phyloP scores from a whole-genome alignment of 2,329 filamentous ascomycete species.

The Lachnellula hyalina region DNA sequence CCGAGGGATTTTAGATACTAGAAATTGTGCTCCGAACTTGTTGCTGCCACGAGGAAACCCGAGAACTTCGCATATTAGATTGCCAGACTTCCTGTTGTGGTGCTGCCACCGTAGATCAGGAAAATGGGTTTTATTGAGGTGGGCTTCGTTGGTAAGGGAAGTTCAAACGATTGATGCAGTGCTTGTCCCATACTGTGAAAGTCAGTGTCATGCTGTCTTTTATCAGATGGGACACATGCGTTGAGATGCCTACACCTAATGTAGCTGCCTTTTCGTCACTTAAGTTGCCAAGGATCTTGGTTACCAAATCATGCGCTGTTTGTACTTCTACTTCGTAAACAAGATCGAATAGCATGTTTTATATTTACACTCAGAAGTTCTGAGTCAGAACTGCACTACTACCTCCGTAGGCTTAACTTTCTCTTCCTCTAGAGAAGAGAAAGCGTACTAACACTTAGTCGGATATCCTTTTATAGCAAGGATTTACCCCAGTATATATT shows the following conservation, averaged over 20 bases:
- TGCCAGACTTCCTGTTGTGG: conserved; percentile 44
- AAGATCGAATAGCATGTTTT: too few relatives aligned
- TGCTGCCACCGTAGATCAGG: conserved; percentile 46
- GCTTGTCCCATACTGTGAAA: conserved; percentile 40
- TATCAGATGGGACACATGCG: conserved; percentile 21
- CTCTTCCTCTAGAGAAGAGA: too few relatives aligned
- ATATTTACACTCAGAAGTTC: too few relatives aligned
- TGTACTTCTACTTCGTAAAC: too few relatives aligned
- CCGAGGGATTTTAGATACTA: conserved; percentile 42
- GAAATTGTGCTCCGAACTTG: conserved; percentile 44
- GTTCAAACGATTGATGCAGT: conserved; percentile 41
- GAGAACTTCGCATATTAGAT: conserved; percentile 44
- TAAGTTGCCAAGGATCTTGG: conserved; percentile 42
- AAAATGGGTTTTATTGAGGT: conserved; percentile 35
- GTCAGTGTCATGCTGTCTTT: conserved; percentile 19
- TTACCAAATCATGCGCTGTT: conserved; percentile 28
- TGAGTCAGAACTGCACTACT: too few relatives aligned
- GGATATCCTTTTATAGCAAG: too few relatives aligned
- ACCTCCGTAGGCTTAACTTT: too few relatives aligned
- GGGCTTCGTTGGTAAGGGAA: conserved; percentile 41
- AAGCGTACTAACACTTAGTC: too few relatives aligned
- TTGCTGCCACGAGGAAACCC: conserved; percentile 37
- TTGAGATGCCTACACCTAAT: conserved; percentile 24
- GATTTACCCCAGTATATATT: too few relatives aligned
- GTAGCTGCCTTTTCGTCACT: conserved; percentile 42